These are phyloP conservation scores for Epichloe coenophiala DNA, from an alignment of 2,329 filamentous ascomycete genomes.

Conservation along the genomic window DNA sequence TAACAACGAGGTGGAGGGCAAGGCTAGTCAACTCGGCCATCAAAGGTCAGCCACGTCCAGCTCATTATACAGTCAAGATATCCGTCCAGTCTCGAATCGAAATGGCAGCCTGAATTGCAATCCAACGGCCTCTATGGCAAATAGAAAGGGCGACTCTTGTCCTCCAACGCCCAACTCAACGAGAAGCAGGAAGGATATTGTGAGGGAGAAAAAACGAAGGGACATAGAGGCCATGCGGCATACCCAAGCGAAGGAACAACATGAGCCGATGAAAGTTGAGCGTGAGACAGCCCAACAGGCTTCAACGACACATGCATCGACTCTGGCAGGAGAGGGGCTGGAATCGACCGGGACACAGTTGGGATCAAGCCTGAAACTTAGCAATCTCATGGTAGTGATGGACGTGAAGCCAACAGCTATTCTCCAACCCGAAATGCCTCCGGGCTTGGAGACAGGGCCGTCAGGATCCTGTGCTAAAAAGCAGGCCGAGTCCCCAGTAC, in stretches of 20 bases:
- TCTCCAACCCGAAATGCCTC: constrained; percentile 1
- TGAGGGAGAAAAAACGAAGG: constrained; percentile 25
- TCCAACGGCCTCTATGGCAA: constrained; percentile 1
- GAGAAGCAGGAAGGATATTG: constrained; percentile 23
- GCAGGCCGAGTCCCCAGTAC: not conserved
- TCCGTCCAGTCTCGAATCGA: not conserved
- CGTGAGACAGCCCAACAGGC: not conserved
- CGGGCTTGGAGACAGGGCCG: not conserved
- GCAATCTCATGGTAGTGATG: constrained; percentile 26
- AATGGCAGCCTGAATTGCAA: not conserved
- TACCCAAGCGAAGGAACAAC: constrained; percentile 12
- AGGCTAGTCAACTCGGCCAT: not conserved
- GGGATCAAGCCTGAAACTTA: constrained; percentile 12
- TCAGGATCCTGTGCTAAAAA: not conserved
- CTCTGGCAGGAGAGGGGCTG: not conserved
- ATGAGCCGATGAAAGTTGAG: not conserved
- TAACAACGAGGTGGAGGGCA: not conserved
- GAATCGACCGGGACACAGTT: not conserved
- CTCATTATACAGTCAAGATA: not conserved
- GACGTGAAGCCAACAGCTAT: constrained; percentile 20
- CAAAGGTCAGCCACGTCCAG: not conserved
- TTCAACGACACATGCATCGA: not conserved
- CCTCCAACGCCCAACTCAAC: constrained; percentile 11
- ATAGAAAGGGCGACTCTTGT: constrained; percentile 6
- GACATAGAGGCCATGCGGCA: constrained; percentile 23